These are phyloP conservation scores for Aureobasidium leucospermi DNA, from an alignment of 2,329 filamentous ascomycete genomes.

Conservation along the genomic window DNA sequence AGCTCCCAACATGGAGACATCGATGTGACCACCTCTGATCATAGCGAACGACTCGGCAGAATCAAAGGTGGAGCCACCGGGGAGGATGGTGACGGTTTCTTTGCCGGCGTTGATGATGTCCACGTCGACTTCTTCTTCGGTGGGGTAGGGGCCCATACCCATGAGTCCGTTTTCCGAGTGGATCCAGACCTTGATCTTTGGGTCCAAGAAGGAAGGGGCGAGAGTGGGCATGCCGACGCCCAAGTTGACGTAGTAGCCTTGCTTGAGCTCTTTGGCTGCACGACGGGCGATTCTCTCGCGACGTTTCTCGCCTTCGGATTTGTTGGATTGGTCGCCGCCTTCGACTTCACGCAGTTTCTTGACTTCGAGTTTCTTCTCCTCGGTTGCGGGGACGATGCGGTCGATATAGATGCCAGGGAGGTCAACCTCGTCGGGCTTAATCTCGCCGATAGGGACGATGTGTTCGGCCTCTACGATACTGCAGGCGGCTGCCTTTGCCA, in stretches of 20 bases:
- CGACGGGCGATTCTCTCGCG: slow-evolving; percentile 67
- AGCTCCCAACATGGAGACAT: slow-evolving; percentile 76
- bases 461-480: slow-evolving; percentile 82
- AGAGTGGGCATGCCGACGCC: slow-evolving; percentile 82
- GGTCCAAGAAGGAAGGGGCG: slow-evolving; percentile 67
- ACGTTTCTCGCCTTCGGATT: slow-evolving; percentile 44
- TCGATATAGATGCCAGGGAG: slow-evolving; percentile 79
- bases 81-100: slow-evolving; percentile 73
- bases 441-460: slow-evolving; percentile 66
- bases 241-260: slow-evolving; percentile 73
- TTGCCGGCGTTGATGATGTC: slow-evolving; percentile 84
- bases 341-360: slow-evolving; percentile 48
- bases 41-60: slow-evolving; percentile 77
- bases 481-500: slow-evolving; percentile 72
- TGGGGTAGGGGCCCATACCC: slow-evolving; percentile 75
- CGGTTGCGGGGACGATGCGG: slow-evolving; percentile 67
- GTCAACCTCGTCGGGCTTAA: slow-evolving; percentile 67
- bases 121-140: slow-evolving; percentile 62
- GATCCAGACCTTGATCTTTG: slow-evolving; percentile 66
- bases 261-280: slow-evolving; percentile 72
- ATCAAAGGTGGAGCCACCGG: slow-evolving; percentile 71
- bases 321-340: slow-evolving; percentile 28
- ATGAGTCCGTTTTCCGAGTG: slow-evolving; percentile 83
- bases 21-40: slow-evolving; percentile 78
- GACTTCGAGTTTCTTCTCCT: slow-evolving; percentile 65